Evolutionary conservation across 768 basidiomycete genomes (phyloP), one percentile per base, ranked within the genome.

Genomic region (Cytidiella melzeri): DNA sequence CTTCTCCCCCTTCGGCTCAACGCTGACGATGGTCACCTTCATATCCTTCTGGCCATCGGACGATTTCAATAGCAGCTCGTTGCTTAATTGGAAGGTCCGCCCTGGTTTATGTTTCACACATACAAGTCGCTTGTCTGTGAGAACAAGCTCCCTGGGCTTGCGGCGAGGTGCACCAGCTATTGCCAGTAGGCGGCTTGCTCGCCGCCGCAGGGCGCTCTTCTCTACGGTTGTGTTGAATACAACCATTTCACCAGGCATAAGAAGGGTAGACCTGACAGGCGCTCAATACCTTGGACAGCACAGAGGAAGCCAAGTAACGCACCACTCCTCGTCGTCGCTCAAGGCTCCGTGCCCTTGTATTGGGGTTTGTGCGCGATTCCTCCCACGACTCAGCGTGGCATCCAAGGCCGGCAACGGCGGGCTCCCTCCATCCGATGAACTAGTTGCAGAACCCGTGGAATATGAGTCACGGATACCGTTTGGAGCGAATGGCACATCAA

Each of bases 121-220:
- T 28, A 84, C 48, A 5, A 84, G 57, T 34, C 83, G 72, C 24
- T 68, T 67, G n/a, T 67, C 74, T 27, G 83, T 84, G 41, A 84
- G 64, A 27, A 83, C 64, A 7, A 84, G 58, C 53, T 79, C 73
- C 20, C 83, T 70, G 13, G 71, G 66, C 59, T 81, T 82, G 5
- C 73, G 63, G 50, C 71, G 70, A 10, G 74, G 70, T 4, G 75
- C 57, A 0, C 78, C 75, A 18, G 72, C 72, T 4, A 81, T 66
- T 0, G 76, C 72, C 10, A 82, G 66, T 34, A 84, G 61, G 43
- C 71, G 73, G 55, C 79, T 82, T 3, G 80, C 78, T 20, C 82
- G 77, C 3, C 80, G 73, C 51, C 74, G 74, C 20, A 76, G 66
- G 37, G 73, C 71, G 13, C 75, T 73, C 11, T 73, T 71, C 56